Base-by-base conservation (phyloP, 805 yeast species). In the Saccharomycopsis sp. region DNA sequence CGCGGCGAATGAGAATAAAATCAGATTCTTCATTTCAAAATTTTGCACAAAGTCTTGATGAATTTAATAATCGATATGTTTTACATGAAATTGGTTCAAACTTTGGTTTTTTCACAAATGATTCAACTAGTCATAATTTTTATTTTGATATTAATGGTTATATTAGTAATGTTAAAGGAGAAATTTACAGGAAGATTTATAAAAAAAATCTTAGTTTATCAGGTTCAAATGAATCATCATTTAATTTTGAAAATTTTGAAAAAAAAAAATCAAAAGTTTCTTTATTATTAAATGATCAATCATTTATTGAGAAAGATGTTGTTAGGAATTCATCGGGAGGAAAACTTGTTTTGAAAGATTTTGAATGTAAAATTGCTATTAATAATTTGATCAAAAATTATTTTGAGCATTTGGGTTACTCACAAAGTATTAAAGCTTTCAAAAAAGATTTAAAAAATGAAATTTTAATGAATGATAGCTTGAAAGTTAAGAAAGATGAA, bases 351-450 rank as follows among this genome's bases (percentile, higher is more conserved):
- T 31, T 41, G 36, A 41, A 41, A 27, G 44, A 41, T 27, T 23
- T 39, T 14, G 43, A 43, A 28, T 31, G 29, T 8, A 45, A 45
- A 19, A 10, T 30, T 9, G 35, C 34, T 4, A 38, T 41, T 12
- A 45, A 41, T 28, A 49, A 56, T 18, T 56, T 69, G 31, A 62
- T 70, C 3, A 47, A 61, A n/a, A 57, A 66, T 12, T 78, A 76
- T 52, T 66, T 79, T 29, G 62, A 67, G n/a, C 74, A 76, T 51
- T 66, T 68, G 40, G 86, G 86, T 2, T 70, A 66, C 49, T 62
- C 64, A 23, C 74, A 73, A 41, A 69, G 75, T 2, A 70, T 74
- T 2, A 62, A 62, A 42, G 70, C 75, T 0, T 71, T 79, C 43
- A 57, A 64, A 18, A 54, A 60, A 28, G 85, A 77, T 47, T 49